These are phyloP conservation scores for Scorias spongiosa DNA, from an alignment of 2,329 filamentous ascomycete genomes.

Conservation along the genomic window DNA sequence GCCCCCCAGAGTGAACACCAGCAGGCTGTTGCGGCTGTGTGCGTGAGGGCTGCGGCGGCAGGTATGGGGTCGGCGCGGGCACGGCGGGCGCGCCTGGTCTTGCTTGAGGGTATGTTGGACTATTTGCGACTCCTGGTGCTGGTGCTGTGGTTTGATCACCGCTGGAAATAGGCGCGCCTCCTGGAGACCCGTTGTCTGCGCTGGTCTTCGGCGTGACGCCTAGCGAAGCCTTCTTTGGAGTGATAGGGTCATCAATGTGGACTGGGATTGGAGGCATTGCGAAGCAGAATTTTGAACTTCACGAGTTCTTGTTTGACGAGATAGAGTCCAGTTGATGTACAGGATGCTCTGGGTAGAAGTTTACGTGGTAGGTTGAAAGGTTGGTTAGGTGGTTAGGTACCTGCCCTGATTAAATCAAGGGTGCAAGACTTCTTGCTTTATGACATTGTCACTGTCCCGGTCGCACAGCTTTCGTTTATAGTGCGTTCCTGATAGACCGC, in stretches of 20 bases:
- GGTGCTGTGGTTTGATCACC: constrained; percentile 11
- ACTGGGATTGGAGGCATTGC: constrained; percentile 33
- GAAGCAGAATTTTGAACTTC: background rate
- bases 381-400: no score
- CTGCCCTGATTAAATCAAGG: no score
- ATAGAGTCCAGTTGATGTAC: background rate
- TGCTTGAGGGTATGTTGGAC: constrained; percentile 15
- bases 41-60: constrained; percentile 9
- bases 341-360: background rate
- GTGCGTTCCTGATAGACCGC: no score
- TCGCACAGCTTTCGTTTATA: no score
- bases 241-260: constrained; percentile 32
- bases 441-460: no score
- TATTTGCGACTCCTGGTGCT: constrained; percentile 7
- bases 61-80: constrained; percentile 18
- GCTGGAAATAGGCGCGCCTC: constrained; percentile 16
- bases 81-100: constrained; percentile 15
- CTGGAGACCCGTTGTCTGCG: constrained; percentile 8
- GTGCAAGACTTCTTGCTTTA: no score
- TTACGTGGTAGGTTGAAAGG: no score
- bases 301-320: background rate
- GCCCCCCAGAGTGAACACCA: background rate
- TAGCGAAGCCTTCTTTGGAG: constrained; percentile 20
- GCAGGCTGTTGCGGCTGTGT: constrained; percentile 11
- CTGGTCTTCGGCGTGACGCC: constrained; percentile 24